Evolutionary conservation across 192 early-diverging fungal genomes (phyloP).

Genomic region (Mortierella alpina): DNA sequence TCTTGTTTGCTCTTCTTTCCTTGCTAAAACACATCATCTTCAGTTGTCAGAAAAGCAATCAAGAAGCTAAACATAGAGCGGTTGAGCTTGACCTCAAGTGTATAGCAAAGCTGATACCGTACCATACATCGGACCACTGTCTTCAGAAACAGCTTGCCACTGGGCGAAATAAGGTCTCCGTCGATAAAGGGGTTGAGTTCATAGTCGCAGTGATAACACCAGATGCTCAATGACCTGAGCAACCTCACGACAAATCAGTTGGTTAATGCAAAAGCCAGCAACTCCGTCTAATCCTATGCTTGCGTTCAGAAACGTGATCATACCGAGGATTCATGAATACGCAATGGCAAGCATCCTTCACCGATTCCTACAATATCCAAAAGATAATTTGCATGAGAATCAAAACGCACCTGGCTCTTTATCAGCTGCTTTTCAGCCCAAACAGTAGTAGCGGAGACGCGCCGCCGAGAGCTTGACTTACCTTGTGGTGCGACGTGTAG

Average conservation of each 20-base stretch:
- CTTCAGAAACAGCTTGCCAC: constrained; percentile 44
- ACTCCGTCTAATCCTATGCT: neutral
- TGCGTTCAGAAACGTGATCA: neutral
- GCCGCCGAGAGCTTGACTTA: constrained; percentile 3
- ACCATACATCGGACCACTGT: constrained; percentile 53
- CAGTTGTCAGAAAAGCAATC: neutral
- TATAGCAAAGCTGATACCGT: neutral
- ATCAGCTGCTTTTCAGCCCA: neutral
- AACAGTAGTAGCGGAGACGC: neutral
- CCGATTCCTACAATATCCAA: constrained; percentile 21
- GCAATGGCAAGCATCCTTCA: constrained; percentile 53
- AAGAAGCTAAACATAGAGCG: neutral
- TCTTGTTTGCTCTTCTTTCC: constrained; percentile 44
- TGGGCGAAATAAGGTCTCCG: constrained; percentile 16
- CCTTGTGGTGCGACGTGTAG: constrained; percentile 40
- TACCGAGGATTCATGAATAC: constrained; percentile 55
- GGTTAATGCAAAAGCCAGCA: neutral
- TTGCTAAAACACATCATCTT: constrained; percentile 9
- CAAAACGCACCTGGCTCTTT: neutral
- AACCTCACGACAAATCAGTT: neutral
- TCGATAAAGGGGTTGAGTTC: constrained; percentile 52
- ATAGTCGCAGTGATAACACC: constrained; percentile 49
- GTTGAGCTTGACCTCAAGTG: neutral
- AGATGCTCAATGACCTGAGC: constrained; percentile 44
- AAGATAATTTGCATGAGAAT: neutral